Evolutionary conservation across 768 basidiomycete genomes (phyloP), one percentile per base, ranked within the genome.

Genomic region (Candolleomyces efflorescens): DNA sequence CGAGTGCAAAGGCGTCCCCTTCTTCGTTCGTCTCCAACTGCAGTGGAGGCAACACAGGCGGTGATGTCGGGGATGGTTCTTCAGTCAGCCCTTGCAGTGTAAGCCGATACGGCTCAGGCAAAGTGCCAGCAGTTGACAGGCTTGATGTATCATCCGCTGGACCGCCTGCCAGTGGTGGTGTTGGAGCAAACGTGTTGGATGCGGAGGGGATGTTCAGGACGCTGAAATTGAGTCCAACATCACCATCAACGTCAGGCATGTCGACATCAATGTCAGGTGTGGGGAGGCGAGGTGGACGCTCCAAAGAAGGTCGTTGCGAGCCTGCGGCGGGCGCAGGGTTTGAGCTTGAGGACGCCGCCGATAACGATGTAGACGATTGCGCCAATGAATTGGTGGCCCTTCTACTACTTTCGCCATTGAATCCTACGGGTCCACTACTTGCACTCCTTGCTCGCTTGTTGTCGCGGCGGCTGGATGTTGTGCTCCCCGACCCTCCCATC

Each of bases 361-460:
- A 62, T 26, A 46, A 20, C 36, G 59, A 73, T 52, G 72, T 64
- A 60, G 67, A 68, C 15, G 71, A 65, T 13, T 75, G 77, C 5
- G 75, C 74, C 3, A 69, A 65, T 9, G 76, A 73, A 51, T 72
- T 70, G 32, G 49, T 22, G 18, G 45, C 27, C 37, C 48, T 27
- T 15, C 41, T 48, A 32, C 50, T 46, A 32, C 58, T 53, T 66
- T 68, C 13, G 64, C 65, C 71, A 37, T 63, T 66, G 55, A 73
- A 74, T n/a, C 68, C 70, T 46, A 77, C 71, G 15, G 75, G 76
- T 27, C 73, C 71, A 36, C 76, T 80, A 59, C 77, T 80, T 36
- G 77, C 79, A 59, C 83, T 84, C 47, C 84, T 71, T 3, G 84
- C 81, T 32, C 84, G 71, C 69, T 85, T 85, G 62, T 80, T 78